These are phyloP conservation scores for Aureobasidium mangrovei DNA, from an alignment of 2,329 filamentous ascomycete genomes.

Conservation along the genomic window DNA sequence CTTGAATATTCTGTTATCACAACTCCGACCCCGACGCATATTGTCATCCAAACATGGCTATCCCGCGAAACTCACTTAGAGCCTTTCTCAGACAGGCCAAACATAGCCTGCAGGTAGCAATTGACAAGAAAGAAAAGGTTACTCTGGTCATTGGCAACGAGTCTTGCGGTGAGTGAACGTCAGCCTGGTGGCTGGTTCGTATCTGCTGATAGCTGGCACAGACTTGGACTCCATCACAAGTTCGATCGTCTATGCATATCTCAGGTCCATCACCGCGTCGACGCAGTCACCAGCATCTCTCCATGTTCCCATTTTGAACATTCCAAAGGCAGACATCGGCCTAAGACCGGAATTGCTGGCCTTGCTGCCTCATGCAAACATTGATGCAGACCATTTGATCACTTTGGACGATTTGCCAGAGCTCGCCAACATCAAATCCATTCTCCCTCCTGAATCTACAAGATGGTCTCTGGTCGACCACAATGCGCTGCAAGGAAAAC, in stretches of 20 bases:
- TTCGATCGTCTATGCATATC: conserved; percentile 64
- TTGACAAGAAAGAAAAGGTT: conserved; percentile 32
- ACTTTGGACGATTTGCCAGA: conserved; percentile 52
- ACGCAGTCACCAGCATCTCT: conserved; percentile 37
- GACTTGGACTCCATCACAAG: conserved; percentile 76
- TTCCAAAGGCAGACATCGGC: conserved; percentile 57
- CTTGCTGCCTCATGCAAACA: conserved; percentile 52
- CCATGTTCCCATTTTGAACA: conserved; percentile 66
- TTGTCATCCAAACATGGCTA: conserved; percentile 25
- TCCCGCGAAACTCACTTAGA: conserved; percentile 38
- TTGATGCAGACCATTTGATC: conserved; percentile 54
- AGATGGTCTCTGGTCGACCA: conserved; percentile 72
- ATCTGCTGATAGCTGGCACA: conserved; percentile 40
- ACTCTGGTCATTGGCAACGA: conserved; percentile 47
- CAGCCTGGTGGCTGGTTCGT: not conserved
- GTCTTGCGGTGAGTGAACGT: conserved; percentile 34
- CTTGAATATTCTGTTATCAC: not conserved
- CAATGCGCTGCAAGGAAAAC: conserved; percentile 58
- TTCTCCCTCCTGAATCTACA: conserved; percentile 47
- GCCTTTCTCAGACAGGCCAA: conserved; percentile 40
- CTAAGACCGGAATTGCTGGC: conserved; percentile 66
- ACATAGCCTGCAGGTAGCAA: conserved; percentile 32
- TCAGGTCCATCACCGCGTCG: conserved; percentile 40
- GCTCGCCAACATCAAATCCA: conserved; percentile 40
- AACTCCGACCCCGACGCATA: not conserved